Evolutionary conservation across 2,329 filamentous ascomycete species (phyloP), one percentile per base, ranked within the genome.

Genomic region (Aureobasidium zeae): DNA sequence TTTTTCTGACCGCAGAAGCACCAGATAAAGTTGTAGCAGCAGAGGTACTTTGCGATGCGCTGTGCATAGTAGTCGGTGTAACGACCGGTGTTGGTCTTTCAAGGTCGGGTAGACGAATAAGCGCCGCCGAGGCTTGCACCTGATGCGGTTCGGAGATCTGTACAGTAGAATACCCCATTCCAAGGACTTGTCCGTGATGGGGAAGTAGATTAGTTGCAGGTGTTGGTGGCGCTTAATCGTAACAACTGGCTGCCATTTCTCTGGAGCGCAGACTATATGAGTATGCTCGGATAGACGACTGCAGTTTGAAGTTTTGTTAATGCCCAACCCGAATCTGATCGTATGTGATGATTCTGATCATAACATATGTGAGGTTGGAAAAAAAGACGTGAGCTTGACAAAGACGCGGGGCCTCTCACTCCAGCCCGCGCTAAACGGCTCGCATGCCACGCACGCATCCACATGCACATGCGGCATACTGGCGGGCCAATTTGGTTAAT

Each of bases 141-240:
- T 41, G 5, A 13, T 20, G 28, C 20, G 28, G 37, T 28, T 41
- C 15, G 21, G 16, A 41, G 28, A 41, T 41, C 36, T 41, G 5
- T 25, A 20, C 37, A 41, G 37, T 32, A 19, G 37, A 41, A 21
- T n/a, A n/a, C n/a, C n/a, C n/a, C n/a, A n/a, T n/a, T n/a, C n/a
- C n/a, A n/a, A n/a, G n/a, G n/a, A 28, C 7, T 41, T 20, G 28
- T 31, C 8, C 25, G 28, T 21, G 20, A 31, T 31, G 28, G 5
- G 6, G 12, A 10, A 0, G 8, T 25, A 41, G 37, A 41, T 41
- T 41, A 32, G 24, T 13, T 41, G 37, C 37, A 41, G 29, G 13
- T 25, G 28, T 31, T 32, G 20, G 37, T 19, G 22, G n/a, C n/a
- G 26, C 9, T 41, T 32, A n/a, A n/a, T n/a, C n/a, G n/a, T n/a